Conservation (phyloP, 306 rosid species). For the Dryas octopetala region DNA sequence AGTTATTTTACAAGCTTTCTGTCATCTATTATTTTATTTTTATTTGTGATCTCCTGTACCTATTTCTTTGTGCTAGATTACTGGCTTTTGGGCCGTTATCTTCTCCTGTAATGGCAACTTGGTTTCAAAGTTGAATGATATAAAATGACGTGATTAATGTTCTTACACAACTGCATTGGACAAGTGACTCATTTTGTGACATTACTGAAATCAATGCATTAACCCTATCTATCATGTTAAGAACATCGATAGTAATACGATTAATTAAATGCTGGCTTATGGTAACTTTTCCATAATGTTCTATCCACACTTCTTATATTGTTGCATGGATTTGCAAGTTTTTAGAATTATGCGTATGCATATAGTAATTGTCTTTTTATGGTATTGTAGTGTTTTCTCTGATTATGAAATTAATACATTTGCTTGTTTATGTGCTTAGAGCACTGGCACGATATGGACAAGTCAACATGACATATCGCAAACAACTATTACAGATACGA, state of each 20-base stretch:
- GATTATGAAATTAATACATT: neutral
- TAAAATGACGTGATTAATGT: neutral
- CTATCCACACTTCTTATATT: neutral
- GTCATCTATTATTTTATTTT: neutral
- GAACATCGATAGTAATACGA: neutral
- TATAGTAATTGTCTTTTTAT: slow-evolving; percentile 1
- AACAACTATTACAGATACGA: no score
- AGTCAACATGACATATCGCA: neutral
- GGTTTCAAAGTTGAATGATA: neutral
- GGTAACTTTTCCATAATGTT: neutral
- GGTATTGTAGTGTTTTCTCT: neutral
- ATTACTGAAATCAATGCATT: neutral
- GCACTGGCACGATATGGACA: neutral
- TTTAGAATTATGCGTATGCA: neutral
- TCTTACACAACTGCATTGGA: neutral
- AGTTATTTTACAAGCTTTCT: neutral
- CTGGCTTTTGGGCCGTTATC: neutral
- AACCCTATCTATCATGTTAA: neutral
- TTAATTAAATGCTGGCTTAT: neutral
- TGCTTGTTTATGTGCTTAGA: neutral
- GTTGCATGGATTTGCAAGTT: neutral
- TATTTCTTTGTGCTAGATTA: slow-evolving; percentile 2
- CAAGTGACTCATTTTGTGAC: neutral
- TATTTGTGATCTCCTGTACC: neutral
- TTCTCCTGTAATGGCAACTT: neutral